phyloP scores from a whole-genome alignment of 2,329 filamentous ascomycete genomes.

The Pseudogymnoascus sp. region DNA sequence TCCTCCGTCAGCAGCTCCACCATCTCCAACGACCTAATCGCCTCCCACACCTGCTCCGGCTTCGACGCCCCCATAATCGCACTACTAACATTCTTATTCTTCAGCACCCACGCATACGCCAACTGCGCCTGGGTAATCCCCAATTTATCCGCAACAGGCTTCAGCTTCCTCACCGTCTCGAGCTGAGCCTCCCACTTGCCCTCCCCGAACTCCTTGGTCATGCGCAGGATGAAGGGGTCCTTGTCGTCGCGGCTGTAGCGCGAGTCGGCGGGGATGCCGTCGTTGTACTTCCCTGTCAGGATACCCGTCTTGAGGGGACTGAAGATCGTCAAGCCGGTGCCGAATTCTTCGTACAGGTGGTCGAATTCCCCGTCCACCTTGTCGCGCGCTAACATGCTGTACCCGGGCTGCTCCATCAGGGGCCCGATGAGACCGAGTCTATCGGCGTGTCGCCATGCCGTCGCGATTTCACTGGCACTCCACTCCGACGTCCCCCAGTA shows the following conservation, averaged over 20 bases:
- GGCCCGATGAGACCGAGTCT: constrained; percentile 54
- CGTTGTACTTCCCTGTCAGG: constrained; percentile 59
- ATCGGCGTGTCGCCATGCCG: constrained; percentile 54
- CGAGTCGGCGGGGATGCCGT: constrained; percentile 52
- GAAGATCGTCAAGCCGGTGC: constrained; percentile 55
- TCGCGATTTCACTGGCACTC: constrained; percentile 56
- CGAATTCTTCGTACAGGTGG: constrained; percentile 51
- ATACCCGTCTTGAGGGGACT: constrained; percentile 53
- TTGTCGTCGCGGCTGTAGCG: constrained; percentile 48
- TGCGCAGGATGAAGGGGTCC: constrained; percentile 38
- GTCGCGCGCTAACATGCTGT: constrained; percentile 54
- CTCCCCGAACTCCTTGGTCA: constrained; percentile 35
- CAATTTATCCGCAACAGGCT: constrained; percentile 57
- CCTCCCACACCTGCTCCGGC: constrained; percentile 52
- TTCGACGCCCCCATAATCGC: constrained; percentile 54
- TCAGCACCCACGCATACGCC: constrained; percentile 55
- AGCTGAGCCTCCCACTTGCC: constrained; percentile 49
- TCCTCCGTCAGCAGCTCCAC: constrained; percentile 51
- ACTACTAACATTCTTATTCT: constrained; percentile 52
- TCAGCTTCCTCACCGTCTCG: constrained; percentile 49
- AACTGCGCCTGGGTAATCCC: constrained; percentile 44
- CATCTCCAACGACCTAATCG: constrained; percentile 43
- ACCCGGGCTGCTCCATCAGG: constrained; percentile 58
- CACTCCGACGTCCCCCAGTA: constrained; percentile 67
- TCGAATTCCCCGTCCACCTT: constrained; percentile 57